Conservation (phyloP, 2,329 filamentous ascomycete genomes). For the Colletotrichum costaricense region DNA sequence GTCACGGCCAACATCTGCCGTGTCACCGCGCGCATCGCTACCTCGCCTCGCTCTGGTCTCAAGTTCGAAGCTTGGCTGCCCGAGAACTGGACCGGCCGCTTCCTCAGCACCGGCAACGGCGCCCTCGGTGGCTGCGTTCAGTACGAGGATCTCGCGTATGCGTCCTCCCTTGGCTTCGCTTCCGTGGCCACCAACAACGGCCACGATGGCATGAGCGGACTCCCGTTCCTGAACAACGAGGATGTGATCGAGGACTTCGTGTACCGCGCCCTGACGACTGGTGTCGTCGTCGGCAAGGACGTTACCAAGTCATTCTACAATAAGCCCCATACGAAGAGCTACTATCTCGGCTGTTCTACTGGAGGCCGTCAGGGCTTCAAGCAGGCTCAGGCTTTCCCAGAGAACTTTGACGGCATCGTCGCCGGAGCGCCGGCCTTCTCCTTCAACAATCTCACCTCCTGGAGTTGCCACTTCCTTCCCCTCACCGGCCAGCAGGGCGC, state of each 20-base stretch:
- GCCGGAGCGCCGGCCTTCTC: constrained; percentile 58
- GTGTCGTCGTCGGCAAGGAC: constrained; percentile 54
- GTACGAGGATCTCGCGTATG: constrained; percentile 56
- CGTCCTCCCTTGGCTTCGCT: constrained; percentile 53
- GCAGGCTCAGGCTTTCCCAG: constrained; percentile 50
- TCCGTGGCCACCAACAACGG: constrained; percentile 61
- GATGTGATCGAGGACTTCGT: constrained; percentile 48
- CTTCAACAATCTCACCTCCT: constrained; percentile 53
- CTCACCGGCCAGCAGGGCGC: constrained; percentile 51
- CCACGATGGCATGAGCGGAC: constrained; percentile 53
- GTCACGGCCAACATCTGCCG: constrained; percentile 42
- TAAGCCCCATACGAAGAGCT: constrained; percentile 51
- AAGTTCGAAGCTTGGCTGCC: constrained; percentile 60
- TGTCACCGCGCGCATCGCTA: constrained; percentile 43
- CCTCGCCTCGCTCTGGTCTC: constrained; percentile 54
- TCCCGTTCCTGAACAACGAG: constrained; percentile 45
- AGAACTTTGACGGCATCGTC: constrained; percentile 66
- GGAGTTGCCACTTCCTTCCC: constrained; percentile 58
- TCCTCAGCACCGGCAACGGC: constrained; percentile 59
- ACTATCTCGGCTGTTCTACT: constrained; percentile 64
- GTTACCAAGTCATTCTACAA: constrained; percentile 57
- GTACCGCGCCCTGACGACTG: constrained; percentile 40
- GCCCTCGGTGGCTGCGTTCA: constrained; percentile 58
- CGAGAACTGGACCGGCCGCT: constrained; percentile 54
- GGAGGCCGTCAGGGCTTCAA: constrained; percentile 66